Base-by-base conservation (phyloP, 306 rosid species). In the Lagenaria siceraria region DNA sequence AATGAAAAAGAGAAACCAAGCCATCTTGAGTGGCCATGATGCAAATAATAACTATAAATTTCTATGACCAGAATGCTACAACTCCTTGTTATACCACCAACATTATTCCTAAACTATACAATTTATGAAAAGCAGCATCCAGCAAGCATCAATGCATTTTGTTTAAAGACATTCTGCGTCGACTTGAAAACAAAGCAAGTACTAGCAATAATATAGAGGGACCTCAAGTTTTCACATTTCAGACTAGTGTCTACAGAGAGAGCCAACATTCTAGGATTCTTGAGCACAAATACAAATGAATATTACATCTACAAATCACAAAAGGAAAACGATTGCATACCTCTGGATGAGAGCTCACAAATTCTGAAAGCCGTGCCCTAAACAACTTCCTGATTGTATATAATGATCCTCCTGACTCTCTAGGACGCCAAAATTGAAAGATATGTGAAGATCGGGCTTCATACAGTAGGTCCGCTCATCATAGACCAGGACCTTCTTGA, bases 391-490 rank as follows among this genome's bases (percentile, higher is more conserved):
- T 85, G 61, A 90, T 6, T 79, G 46, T 88, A 70, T 29, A 74
- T 42, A 80, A 42, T 78, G 29, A 73, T 79, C 81, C 2, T 66
- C 78, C 64, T 84, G 86, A 68, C 72, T 63, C 59, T 82, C 90
- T 6, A 82, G 24, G 3, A 86, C 84, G 31, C 76, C 77, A 13
- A 51, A 56, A 36, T 89, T 80, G 74, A 94, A 42, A 22, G 84
- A 24, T 73, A 94, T 80, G 69, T 81, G 94, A 52, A 94, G 90
- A 74, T 94, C 96, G 1, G 91, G 94, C 82, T 84, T 87, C 93
- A 89, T 85, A 82, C 93, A 87, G 55, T 91, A 77, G 3, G 88
- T 85, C 53, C 71, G 76, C 78, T 90, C 94, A 56, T 91, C 92
- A 46, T 78, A 80, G 74, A 81, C 75, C 2, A 83, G 74, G 17